These are phyloP conservation scores for Chaetomiaceae sp. DNA, from an alignment of 2,329 filamentous ascomycete species.

Conservation along the genomic window DNA sequence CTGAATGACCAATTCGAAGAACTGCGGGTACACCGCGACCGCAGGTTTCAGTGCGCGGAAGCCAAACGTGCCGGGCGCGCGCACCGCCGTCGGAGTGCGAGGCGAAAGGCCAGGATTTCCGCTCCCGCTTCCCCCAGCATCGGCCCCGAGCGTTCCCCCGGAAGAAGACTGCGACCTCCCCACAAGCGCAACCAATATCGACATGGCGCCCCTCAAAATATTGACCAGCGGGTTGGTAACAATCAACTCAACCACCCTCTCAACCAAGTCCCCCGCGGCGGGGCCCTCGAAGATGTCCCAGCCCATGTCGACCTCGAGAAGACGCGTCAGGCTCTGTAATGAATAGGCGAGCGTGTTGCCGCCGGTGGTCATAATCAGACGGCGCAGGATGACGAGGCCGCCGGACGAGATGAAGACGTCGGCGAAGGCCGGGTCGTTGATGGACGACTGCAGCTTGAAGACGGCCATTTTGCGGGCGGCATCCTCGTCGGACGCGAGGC, in stretches of 20 bases:
- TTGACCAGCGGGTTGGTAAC: constrained; percentile 96
- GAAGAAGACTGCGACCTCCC: constrained; percentile 64
- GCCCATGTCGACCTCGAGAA: constrained; percentile 95
- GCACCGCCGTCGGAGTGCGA: constrained; percentile 15
- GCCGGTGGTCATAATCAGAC: constrained; percentile 76
- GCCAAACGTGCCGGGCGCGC: constrained; percentile 64
- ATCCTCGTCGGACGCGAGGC: constrained; percentile 70
- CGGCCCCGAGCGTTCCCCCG: background rate
- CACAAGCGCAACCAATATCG: constrained; percentile 89
- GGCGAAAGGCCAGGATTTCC: constrained; percentile 3
- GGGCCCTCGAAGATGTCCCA: constrained; percentile 79
- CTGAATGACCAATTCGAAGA: constrained; percentile 88
- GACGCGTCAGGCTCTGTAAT: constrained; percentile 77
- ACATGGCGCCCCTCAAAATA: constrained; percentile 94
- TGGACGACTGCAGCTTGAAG: constrained; percentile 93
- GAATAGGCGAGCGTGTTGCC: constrained; percentile 97
- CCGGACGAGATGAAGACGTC: constrained; percentile 92
- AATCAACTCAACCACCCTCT: constrained; percentile 82
- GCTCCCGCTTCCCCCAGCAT: no score
- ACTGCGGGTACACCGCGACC: constrained; percentile 85
- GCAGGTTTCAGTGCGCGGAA: constrained; percentile 90
- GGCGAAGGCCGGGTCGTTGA: constrained; percentile 93
- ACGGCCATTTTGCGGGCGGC: constrained; percentile 96
- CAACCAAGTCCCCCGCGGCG: constrained; percentile 61
- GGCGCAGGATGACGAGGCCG: constrained; percentile 74